Evolutionary conservation across 805 yeast species (phyloP).

Genomic region (Kodamaea lidongshanica): DNA sequence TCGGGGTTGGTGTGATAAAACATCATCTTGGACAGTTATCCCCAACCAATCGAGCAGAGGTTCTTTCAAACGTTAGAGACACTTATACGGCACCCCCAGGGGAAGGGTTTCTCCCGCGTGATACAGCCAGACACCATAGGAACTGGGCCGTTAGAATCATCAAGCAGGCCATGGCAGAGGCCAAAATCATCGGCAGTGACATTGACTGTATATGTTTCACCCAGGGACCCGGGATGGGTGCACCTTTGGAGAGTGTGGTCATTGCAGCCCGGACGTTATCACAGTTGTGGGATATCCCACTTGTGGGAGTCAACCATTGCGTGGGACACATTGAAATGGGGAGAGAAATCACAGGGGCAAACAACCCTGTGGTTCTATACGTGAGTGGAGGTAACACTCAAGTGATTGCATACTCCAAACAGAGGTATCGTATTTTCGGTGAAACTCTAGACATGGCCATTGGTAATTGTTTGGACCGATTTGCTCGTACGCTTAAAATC

Average conservation of each 20-base stretch:
- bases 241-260: constrained; percentile 90
- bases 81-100: constrained; percentile 97
- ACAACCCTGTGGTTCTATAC: constrained; percentile 93
- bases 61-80: constrained; percentile 86
- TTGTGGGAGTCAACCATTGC: constrained; percentile 95
- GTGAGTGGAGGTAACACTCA: constrained; percentile 99
- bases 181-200: constrained; percentile 45
- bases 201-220: constrained; percentile 86
- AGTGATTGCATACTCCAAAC: constrained; percentile 92
- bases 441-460: constrained; percentile 97
- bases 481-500: constrained; percentile 84
- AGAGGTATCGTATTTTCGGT: constrained; percentile 96
- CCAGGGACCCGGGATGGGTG: constrained; percentile 99
- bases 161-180: constrained; percentile 57
- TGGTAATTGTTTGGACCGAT: constrained; percentile 93
- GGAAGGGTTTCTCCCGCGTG: constrained; percentile 94
- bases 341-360: constrained; percentile 94
- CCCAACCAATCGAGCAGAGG: constrained; percentile 57
- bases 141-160: constrained; percentile 87
- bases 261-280: constrained; percentile 85
- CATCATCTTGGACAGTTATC: constrained; percentile 61
- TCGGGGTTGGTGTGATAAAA: constrained; percentile 87
- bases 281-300: constrained; percentile 73
- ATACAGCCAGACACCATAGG: constrained; percentile 93
- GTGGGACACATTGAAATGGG: constrained; percentile 99